Evolutionary conservation across 139 green algal genomes (phyloP).

Genomic region (Chlamydomonas schloesseri): DNA sequence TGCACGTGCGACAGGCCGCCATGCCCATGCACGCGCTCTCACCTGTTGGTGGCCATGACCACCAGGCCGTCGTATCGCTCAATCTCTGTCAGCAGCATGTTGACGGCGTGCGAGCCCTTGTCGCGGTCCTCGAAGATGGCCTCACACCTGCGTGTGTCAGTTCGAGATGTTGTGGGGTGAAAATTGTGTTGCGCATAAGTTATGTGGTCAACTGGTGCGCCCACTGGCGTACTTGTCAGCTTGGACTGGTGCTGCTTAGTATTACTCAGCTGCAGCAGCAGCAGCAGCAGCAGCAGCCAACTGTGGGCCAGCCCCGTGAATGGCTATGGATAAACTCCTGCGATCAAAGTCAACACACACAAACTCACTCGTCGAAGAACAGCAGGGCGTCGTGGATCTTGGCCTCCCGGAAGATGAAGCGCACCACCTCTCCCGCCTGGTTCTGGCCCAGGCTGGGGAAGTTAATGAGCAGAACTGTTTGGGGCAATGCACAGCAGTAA

Average conservation of each 20-base stretch:
- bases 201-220: too few species aligned
- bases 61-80: slow-evolving; percentile 31
- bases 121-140: slow-evolving; percentile 35
- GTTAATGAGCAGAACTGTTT: slow-evolving; percentile 31
- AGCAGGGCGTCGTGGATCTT: slow-evolving; percentile 32
- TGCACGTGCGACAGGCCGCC: too few species aligned
- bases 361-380: slow-evolving; percentile 26
- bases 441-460: slow-evolving; percentile 28
- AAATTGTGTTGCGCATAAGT: too few species aligned
- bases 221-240: too few species aligned
- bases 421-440: slow-evolving; percentile 16
- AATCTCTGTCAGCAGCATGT: slow-evolving; percentile 36
- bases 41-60: slow-evolving; percentile 33
- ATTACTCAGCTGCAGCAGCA: too few species aligned
- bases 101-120: slow-evolving; percentile 4
- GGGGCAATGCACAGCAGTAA: too few species aligned
- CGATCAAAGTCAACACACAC: too few species aligned
- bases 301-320: too few species aligned
- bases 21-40: too few species aligned
- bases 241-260: too few species aligned
- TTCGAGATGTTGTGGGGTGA: background rate
- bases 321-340: too few species aligned
- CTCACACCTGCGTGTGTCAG: background rate
- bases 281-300: too few species aligned
- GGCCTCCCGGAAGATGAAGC: slow-evolving; percentile 36